These are phyloP conservation scores for Sporothrix brunneoviolacea DNA, from an alignment of 2,329 filamentous ascomycete species.

Conservation along the genomic window DNA sequence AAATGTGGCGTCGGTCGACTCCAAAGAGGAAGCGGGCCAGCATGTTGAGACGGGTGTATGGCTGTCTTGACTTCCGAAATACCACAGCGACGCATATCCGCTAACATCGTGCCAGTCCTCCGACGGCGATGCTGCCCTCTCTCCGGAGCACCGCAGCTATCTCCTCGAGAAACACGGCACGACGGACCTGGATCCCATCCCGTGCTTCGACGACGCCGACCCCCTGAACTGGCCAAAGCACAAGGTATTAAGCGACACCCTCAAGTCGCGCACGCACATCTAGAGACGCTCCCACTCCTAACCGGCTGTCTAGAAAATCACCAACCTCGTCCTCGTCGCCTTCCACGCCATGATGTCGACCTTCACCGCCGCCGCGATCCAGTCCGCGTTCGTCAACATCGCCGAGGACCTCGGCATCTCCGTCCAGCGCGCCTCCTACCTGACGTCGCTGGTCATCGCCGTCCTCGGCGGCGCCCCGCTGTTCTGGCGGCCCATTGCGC, in stretches of 20 bases:
- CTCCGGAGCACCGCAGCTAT: slow-evolving; percentile 9
- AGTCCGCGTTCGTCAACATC: slow-evolving; percentile 48
- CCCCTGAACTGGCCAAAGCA: slow-evolving; percentile 11
- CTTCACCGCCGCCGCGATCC: slow-evolving; percentile 48
- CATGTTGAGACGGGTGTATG: too few species aligned
- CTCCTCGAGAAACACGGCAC: slow-evolving; percentile 12
- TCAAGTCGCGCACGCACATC: too few species aligned
- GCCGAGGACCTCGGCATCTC: slow-evolving; percentile 41
- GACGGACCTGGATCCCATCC: slow-evolving; percentile 9
- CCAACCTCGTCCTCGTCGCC: slow-evolving; percentile 47
- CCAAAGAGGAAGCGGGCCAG: too few species aligned
- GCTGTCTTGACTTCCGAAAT: too few species aligned
- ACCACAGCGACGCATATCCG: too few species aligned
- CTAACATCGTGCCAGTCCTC: too few species aligned
- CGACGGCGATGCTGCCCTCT: slow-evolving; percentile 1
- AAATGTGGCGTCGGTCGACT: too few species aligned
- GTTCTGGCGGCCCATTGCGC: slow-evolving; percentile 50
- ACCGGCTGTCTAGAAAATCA: slow-evolving; percentile 34
- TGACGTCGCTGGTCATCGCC: slow-evolving; percentile 49
- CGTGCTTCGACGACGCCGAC: slow-evolving; percentile 9
- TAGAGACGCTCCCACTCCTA: too few species aligned
- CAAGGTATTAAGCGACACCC: too few species aligned
- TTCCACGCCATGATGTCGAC: slow-evolving; percentile 52
- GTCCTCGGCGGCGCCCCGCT: slow-evolving; percentile 47
- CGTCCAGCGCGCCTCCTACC: slow-evolving; percentile 44